Evolutionary conservation across 306 rosid species (phyloP).

Genomic region (Oemleria cerasiformis): DNA sequence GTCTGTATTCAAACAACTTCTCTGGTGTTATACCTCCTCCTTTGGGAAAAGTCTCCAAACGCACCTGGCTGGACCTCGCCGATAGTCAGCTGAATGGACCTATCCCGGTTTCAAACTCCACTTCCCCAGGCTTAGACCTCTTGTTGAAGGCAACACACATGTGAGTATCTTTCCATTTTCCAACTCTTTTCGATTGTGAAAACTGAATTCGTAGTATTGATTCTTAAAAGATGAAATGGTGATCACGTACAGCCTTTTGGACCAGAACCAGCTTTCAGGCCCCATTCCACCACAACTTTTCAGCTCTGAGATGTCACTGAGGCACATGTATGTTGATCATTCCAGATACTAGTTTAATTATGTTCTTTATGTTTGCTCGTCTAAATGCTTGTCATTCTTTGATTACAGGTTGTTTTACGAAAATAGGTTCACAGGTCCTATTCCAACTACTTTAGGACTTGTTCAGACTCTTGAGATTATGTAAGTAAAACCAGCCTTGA

Average conservation of each 20-base stretch:
- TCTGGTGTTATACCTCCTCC: conserved; percentile 74
- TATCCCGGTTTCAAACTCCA: conserved; percentile 62
- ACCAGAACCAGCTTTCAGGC: conserved; percentile 86
- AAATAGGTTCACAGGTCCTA: conserved; percentile 49
- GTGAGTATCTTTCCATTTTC: conserved; percentile 40
- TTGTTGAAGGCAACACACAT: conserved; percentile 79
- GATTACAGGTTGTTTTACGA: conserved; percentile 60
- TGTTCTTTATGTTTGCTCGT: neutral
- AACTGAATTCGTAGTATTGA: neutral
- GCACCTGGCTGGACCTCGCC: conserved; percentile 79
- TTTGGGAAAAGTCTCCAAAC: conserved; percentile 79
- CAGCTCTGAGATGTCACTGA: conserved; percentile 67
- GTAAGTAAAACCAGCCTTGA: conserved; percentile 55
- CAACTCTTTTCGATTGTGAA: neutral
- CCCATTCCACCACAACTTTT: conserved; percentile 59
- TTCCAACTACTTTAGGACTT: conserved; percentile 68
- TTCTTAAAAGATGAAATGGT: too few relatives aligned
- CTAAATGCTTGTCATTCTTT: conserved; percentile 12
- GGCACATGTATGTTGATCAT: conserved; percentile 65
- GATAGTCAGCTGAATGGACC: conserved; percentile 66
- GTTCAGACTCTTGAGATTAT: conserved; percentile 79
- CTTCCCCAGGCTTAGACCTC: conserved; percentile 70
- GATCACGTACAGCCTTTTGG: conserved; percentile 77
- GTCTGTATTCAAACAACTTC: conserved; percentile 75
- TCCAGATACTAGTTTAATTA: neutral